Conservation (phyloP, 2,329 filamentous ascomycete species). For the Atkinsonella texensis region DNA sequence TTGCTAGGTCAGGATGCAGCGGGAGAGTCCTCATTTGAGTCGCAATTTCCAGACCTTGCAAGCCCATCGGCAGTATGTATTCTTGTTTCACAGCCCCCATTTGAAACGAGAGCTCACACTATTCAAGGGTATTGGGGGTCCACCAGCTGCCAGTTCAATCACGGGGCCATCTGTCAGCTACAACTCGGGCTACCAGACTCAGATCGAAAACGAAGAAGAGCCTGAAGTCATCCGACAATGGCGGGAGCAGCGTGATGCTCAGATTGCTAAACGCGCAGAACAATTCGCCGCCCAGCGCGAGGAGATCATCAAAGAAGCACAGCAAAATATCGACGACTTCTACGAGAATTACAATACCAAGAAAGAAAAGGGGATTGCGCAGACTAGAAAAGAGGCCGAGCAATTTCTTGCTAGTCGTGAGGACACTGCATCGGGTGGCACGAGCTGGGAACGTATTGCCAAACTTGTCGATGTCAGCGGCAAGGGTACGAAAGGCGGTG, state of each 20-base stretch:
- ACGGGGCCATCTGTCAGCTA: conserved; percentile 58
- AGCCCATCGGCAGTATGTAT: conserved; percentile 21
- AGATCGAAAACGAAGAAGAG: conserved; percentile 61
- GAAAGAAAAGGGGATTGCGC: conserved; percentile 83
- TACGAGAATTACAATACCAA: conserved; percentile 99
- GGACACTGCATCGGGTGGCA: conserved; percentile 87
- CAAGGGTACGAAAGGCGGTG: conserved; percentile 79
- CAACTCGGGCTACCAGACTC: conserved; percentile 49
- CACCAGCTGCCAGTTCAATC: conserved; percentile 34
- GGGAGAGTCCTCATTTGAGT: conserved; percentile 55
- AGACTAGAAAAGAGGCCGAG: conserved; percentile 85
- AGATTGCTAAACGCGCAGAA: conserved; percentile 73
- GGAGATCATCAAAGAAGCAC: conserved; percentile 78
- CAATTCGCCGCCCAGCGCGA: conserved; percentile 72
- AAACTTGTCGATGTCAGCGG: conserved; percentile 96
- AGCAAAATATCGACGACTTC: conserved; percentile 94
- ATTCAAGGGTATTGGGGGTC: conserved; percentile 18
- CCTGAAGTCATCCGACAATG: conserved; percentile 82
- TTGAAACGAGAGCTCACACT: not conserved
- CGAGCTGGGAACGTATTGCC: conserved; percentile 95
- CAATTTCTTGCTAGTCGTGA: conserved; percentile 82
- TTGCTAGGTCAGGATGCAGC: conserved; percentile 57
- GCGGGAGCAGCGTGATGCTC: conserved; percentile 78
- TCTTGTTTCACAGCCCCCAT: not conserved
- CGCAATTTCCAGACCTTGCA: conserved; percentile 75